Percentiles rank a stretch among this genome's conserved stretches.
Conservation (phyloP, 352 stramenopile species). For the Halophytophthora polymorphica region DNA sequence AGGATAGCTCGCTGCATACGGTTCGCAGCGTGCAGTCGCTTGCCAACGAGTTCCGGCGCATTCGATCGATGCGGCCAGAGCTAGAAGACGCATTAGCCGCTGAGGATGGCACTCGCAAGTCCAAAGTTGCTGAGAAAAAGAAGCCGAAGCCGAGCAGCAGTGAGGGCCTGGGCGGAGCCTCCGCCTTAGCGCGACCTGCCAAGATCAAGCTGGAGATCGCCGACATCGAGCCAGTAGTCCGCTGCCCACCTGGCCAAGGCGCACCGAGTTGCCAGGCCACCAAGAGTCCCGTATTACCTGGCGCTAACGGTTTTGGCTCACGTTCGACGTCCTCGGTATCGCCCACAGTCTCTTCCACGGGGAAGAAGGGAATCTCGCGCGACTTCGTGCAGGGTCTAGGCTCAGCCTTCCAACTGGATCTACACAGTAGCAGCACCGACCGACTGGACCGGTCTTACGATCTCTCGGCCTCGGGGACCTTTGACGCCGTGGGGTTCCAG, state of each 20-base stretch:
- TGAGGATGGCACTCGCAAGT: constrained; percentile 29
- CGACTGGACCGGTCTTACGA: constrained; percentile 77
- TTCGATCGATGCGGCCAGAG: constrained; percentile 57
- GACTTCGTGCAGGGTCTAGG: constrained; percentile 70
- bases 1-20: constrained; percentile 41
- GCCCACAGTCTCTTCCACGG: constrained; percentile 34
- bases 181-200: constrained; percentile 27
- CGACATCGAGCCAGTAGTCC: constrained; percentile 27
- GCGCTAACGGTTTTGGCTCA: constrained; percentile 9
- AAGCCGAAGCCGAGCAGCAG: constrained; percentile 14
- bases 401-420: constrained; percentile 66
- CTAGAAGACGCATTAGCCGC: constrained; percentile 6
- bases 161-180: constrained; percentile 2
- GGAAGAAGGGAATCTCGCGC: constrained; percentile 68
- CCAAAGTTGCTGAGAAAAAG: constrained; percentile 52
- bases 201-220: constrained; percentile 79
- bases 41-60: constrained; percentile 75
- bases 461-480: constrained; percentile 75
- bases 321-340: constrained; percentile 34
- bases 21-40: constrained; percentile 78
- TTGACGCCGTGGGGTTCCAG: constrained; percentile 78
- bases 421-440: constrained; percentile 52
- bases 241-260: constrained; percentile 6
- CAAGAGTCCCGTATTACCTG: constrained; percentile 41
- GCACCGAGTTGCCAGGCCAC: constrained; percentile 34